These are phyloP conservation scores for Urostyla sp. DNA, from an alignment of 73 alveolate species.

Conservation along the genomic window DNA sequence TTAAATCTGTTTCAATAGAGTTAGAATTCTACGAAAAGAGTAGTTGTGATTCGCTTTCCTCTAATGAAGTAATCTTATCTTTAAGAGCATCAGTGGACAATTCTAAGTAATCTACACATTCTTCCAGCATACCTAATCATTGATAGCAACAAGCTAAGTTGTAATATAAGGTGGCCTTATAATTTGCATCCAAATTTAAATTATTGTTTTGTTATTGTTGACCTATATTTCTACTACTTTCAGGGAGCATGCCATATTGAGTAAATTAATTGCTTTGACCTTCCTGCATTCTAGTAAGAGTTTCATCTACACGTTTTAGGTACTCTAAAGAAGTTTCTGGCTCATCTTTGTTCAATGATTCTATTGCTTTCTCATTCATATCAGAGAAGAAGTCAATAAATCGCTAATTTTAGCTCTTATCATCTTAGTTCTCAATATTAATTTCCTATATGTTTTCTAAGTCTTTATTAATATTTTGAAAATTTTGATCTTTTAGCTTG, in stretches of 20 bases:
- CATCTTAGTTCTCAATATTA: no score
- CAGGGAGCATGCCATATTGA: neutral
- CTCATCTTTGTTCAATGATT: slow-evolving; percentile 42
- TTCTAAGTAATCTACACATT: slow-evolving; percentile 79
- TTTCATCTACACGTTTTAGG: slow-evolving; percentile 38
- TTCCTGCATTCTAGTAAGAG: slow-evolving; percentile 1
- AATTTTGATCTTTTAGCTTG: no score
- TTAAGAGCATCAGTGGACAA: slow-evolving; percentile 66
- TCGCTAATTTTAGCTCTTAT: no score
- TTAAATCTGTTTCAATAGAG: slow-evolving; percentile 6
- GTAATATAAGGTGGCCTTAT: slow-evolving; percentile 59
- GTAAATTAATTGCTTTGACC: neutral
- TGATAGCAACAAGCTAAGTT: slow-evolving; percentile 86
- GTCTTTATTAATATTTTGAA: no score
- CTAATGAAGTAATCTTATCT: neutral
- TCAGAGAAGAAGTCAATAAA: slow-evolving; percentile 37
- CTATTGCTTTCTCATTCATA: slow-evolving; percentile 53
- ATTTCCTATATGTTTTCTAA: no score
- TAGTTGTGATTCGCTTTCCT: slow-evolving; percentile 37
- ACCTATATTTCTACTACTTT: neutral
- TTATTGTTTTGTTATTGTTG: neutral
- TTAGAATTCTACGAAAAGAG: slow-evolving; percentile 1
- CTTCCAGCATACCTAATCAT: slow-evolving; percentile 79
- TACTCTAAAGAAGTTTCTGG: slow-evolving; percentile 53
- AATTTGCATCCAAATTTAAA: slow-evolving; percentile 20